These are phyloP conservation scores for Tolypocladium sp. DNA, from an alignment of 2,329 filamentous ascomycete species.

Conservation along the genomic window DNA sequence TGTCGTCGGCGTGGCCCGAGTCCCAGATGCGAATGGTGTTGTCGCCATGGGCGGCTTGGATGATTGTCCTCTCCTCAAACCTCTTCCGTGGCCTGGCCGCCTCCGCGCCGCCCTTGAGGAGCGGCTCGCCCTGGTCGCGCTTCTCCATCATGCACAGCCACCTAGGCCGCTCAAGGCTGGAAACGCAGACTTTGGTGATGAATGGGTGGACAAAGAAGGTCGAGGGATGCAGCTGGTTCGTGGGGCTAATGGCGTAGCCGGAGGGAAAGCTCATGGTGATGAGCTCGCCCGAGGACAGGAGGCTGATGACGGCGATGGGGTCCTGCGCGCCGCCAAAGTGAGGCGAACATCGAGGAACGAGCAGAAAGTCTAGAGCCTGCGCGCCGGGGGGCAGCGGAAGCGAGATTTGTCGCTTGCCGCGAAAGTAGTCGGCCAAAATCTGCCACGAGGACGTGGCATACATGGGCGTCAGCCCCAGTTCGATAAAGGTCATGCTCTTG, in stretches of 20 bases:
- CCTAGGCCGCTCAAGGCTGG: conserved; percentile 63
- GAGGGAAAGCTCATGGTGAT: conserved; percentile 87
- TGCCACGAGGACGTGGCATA: conserved; percentile 93
- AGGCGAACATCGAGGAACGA: conserved; percentile 74
- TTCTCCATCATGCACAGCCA: conserved; percentile 92
- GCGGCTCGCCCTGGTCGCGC: conserved; percentile 64
- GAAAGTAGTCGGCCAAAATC: conserved; percentile 66
- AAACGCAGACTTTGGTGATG: conserved; percentile 62
- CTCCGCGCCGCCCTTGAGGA: conserved; percentile 73
- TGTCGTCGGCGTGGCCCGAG: conserved; percentile 80
- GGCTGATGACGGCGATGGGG: conserved; percentile 72
- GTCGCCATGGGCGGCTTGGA: conserved; percentile 83
- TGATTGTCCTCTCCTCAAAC: conserved; percentile 74
- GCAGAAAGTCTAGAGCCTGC: conserved; percentile 69
- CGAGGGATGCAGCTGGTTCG: conserved; percentile 84
- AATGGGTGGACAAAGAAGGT: conserved; percentile 87
- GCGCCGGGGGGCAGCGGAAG: conserved; percentile 70
- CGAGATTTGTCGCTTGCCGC: conserved; percentile 62
- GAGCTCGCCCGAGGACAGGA: conserved; percentile 80
- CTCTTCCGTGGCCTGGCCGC: conserved; percentile 60
- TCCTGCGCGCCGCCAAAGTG: conserved; percentile 85
- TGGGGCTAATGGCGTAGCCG: conserved; percentile 82
- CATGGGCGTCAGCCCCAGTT: conserved; percentile 78
- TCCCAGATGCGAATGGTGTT: conserved; percentile 92
- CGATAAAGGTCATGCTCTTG: conserved; percentile 79